Evolutionary conservation across 371 early-diverging fungal genomes (phyloP), one percentile per base, ranked within the genome.

Genomic region (Dichotomocladium elegans): DNA sequence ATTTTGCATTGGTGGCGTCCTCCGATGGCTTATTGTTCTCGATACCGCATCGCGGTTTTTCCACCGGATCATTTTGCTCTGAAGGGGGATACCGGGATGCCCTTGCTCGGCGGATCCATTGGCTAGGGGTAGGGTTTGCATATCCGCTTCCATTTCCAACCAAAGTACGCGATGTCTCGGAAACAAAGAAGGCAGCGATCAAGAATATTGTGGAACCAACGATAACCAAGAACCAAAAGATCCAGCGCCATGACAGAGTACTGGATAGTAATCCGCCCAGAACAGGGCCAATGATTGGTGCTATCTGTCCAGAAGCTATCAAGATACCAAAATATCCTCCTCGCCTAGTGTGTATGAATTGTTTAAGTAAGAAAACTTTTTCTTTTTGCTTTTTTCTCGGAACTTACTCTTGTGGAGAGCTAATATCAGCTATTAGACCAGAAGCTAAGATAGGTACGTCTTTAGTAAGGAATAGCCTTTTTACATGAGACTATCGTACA

Each of bases 91-190:
- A n/a, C n/a, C n/a, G n/a, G n/a, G n/a, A n/a, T n/a, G n/a, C n/a
- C n/a, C n/a, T n/a, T n/a, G n/a, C n/a, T n/a, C n/a, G n/a, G n/a
- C n/a, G n/a, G 19, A 47, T 31, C 58, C 58, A 62, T 50, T 63
- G 58, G 8, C 25, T 14, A 15, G 64, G 64, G 9, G 64, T 63
- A 3, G 64, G 64, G 26, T 63, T 63, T 21, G 55, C 55, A 37
- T 63, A 58, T 12, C 55, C 59, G 1, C 52, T 51, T n/a, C 64
- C 64, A 30, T 63, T 51, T 17, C 64, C 59, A 6, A 74, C 79
- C 6, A 76, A 37, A 3, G 70, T 58, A n/a, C 77, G 72, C 25
- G 79, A 72, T 0, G 85, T 83, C 46, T 85, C 85, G 85, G 85
- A 27, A 83, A 57, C 30, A 80, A 62, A 52, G 81, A 66, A 12